A percentile compares a stretch with the other conserved stretches of the same genome.
These are phyloP conservation scores for Pleurotus cornucopiae DNA, from an alignment of 768 basidiomycete species.

Conservation along the genomic window DNA sequence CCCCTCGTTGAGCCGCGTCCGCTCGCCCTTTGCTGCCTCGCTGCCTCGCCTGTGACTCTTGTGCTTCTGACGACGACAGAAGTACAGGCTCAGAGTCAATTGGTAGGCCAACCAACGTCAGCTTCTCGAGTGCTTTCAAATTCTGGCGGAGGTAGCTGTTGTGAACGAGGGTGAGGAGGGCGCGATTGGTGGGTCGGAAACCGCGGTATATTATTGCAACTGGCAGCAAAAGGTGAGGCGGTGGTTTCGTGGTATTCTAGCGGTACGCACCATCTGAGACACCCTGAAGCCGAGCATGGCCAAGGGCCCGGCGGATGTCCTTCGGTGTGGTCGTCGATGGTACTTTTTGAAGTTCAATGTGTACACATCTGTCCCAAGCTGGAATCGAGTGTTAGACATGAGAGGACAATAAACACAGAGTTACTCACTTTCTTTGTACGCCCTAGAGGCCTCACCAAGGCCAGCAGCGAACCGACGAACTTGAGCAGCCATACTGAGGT, in stretches of 20 bases:
- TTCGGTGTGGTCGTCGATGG: slow-evolving; percentile 48
- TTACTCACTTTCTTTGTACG: too few species aligned
- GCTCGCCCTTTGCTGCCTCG: slow-evolving; percentile 27
- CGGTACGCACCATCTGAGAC: slow-evolving; percentile 37
- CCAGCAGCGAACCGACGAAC: slow-evolving; percentile 4
- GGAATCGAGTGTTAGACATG: background rate
- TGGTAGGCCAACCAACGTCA: slow-evolving; percentile 42
- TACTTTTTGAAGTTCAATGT: slow-evolving; percentile 46
- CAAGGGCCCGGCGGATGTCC: slow-evolving; percentile 48
- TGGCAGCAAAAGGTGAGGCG: slow-evolving; percentile 19
- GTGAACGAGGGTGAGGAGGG: slow-evolving; percentile 50
- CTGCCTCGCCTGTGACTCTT: slow-evolving; percentile 11
- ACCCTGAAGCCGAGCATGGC: slow-evolving; percentile 37
- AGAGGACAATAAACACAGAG: too few species aligned
- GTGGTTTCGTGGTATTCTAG: background rate
- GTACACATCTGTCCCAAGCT: slow-evolving; percentile 24
- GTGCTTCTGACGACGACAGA: slow-evolving; percentile 10
- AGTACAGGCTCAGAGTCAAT: slow-evolving; percentile 30
- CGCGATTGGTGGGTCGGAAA: slow-evolving; percentile 57
- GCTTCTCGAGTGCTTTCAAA: slow-evolving; percentile 35
- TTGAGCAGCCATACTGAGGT: background rate
- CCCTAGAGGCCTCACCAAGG: too few species aligned
- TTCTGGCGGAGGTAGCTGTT: slow-evolving; percentile 39
- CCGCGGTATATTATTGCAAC: slow-evolving; percentile 58
- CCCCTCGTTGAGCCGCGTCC: slow-evolving; percentile 20